Evolutionary conservation across 495 filamentous ascomycete genomes (phyloP), one percentile per base, ranked within the genome.

Genomic region (Amniculicola lignicola): DNA sequence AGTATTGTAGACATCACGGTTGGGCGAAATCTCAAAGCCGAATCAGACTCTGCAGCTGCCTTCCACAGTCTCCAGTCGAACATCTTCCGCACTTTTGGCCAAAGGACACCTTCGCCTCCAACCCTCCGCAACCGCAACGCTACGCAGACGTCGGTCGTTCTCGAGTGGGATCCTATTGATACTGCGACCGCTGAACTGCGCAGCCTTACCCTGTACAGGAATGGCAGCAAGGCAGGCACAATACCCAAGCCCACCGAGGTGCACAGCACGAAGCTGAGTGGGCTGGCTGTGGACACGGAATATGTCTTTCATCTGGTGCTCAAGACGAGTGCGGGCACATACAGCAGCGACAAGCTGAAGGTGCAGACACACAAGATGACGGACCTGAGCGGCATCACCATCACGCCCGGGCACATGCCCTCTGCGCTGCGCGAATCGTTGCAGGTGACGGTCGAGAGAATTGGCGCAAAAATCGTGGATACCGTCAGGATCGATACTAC

Each of bases 291-390:
- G 63, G 91, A 96, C 70, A 91, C 87, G 49, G 90, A 95, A 68
- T 99, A 97, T 71, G 84, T 82, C 2, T 99, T 99, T 74, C 90
- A 97, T 64, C 78, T 97, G 19, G 84, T 97, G 29, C 74, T 99
- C 67, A 80, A 88, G 59, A 97, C 93, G 0, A 86, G 81, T 21
- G 93, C 94, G n/a, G 92, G 93, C 24, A 92, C 87, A 19, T 89
- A 83, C 59, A 76, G 80, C 42, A 90, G 85, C 61, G 88, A 95
- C 67, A 89, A 87, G 67, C 75, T 99, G 48, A 80, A 80, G 6
- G 89, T 95, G 41, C 82, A 83, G 57, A 99, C 93, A 37, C 94
- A 97, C 74, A 96, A 96, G 77, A 96, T 97, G 94, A 97, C 93
- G 23, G 93, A 99, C 71, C 76, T 99, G 41, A 89, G 85, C 47